A percentile compares a stretch with the other conserved stretches of the same genome.
These are phyloP conservation scores for Colletotrichum agaves DNA, from an alignment of 2,329 filamentous ascomycete genomes.

Conservation along the genomic window DNA sequence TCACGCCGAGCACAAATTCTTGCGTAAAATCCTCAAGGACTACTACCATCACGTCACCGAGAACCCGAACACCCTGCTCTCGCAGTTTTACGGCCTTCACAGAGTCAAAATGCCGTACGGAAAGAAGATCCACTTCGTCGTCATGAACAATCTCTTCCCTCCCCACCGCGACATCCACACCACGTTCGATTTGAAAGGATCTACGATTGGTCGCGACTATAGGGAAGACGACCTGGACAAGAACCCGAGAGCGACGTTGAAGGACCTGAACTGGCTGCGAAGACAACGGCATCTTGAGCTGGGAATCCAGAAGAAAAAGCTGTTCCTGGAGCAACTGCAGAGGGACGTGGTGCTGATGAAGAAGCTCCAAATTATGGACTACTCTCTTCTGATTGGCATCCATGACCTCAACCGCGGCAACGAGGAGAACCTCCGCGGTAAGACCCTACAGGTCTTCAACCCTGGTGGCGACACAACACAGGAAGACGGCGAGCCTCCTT, in stretches of 20 bases:
- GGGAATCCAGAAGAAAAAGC: slow-evolving; percentile 85
- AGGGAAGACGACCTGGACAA: slow-evolving; percentile 86
- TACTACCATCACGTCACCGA: slow-evolving; percentile 93
- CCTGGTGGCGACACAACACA: slow-evolving; percentile 76
- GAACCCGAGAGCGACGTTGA: slow-evolving; percentile 92
- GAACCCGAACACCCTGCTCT: slow-evolving; percentile 96
- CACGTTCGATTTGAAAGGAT: slow-evolving; percentile 97
- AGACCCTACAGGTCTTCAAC: slow-evolving; percentile 93
- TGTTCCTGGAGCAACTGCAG: slow-evolving; percentile 90
- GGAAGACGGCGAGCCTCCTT: slow-evolving; percentile 69
- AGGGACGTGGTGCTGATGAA: slow-evolving; percentile 89
- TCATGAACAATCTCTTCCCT: slow-evolving; percentile 99
- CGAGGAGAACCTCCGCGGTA: slow-evolving; percentile 89
- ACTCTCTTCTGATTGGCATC: slow-evolving; percentile 93
- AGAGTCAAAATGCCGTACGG: slow-evolving; percentile 98
- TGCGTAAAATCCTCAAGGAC: slow-evolving; percentile 85
- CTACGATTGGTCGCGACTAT: slow-evolving; percentile 92
- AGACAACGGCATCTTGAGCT: slow-evolving; percentile 87
- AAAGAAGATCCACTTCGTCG: slow-evolving; percentile 98
- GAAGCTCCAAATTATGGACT: slow-evolving; percentile 96
- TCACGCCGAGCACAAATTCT: slow-evolving; percentile 90
- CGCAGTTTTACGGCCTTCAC: slow-evolving; percentile 97
- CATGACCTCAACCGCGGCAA: slow-evolving; percentile 92
- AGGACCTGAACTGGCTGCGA: slow-evolving; percentile 96
- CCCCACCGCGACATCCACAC: slow-evolving; percentile 97